Evolutionary conservation across 441 rosid species (phyloP), one percentile per base, ranked within the genome.

Genomic region (Breynia disticha): DNA sequence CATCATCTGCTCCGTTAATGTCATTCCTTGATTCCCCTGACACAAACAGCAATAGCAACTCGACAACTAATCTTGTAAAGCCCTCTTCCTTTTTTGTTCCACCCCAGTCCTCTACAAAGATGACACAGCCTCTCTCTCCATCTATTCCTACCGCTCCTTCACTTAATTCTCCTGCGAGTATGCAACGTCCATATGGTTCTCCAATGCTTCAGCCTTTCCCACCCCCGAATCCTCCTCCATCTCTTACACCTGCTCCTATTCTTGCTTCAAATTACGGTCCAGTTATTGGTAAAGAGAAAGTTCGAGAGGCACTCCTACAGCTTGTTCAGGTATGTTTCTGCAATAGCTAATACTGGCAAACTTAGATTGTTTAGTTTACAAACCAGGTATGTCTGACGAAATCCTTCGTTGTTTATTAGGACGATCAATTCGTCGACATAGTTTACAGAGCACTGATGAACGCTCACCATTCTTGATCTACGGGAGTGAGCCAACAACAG

Each of bases 141-240:
- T 66, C 86, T 19, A 45, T 69, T 55, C 82, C 83, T 18, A 66
- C 76, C 56, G 79, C 83, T 60, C 79, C 91, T 71, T 76, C 78
- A 21, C 79, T 71, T 42, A 85, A 74, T 59, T 76, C 76, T 57
- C 72, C 86, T 12, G 58, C 44, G 48, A 72, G 59, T 66, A 69
- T 76, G 45, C 90, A 82, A 43, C 84, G 86, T 14, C 62, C 72
- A 8, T 83, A 81, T 63, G 95, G 95, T 57, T 67, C 95, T 59
- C 97, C 91, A 13, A 57, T 91, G 68, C 95, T 84, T 67, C 98
- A 91, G 68, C 91, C 98, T 22, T 91, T 88, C 71, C 95, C 95
- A 54, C 98, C 97, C 22, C 98, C 96, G 13, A 79, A 76, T 51
- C 95, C 98, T 14, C 83, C 94, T 52, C 84, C 76, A 52, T 83